Base-by-base conservation (phyloP, 1,284 basidiomycete genomes). In the Psilocybe mexicana region DNA sequence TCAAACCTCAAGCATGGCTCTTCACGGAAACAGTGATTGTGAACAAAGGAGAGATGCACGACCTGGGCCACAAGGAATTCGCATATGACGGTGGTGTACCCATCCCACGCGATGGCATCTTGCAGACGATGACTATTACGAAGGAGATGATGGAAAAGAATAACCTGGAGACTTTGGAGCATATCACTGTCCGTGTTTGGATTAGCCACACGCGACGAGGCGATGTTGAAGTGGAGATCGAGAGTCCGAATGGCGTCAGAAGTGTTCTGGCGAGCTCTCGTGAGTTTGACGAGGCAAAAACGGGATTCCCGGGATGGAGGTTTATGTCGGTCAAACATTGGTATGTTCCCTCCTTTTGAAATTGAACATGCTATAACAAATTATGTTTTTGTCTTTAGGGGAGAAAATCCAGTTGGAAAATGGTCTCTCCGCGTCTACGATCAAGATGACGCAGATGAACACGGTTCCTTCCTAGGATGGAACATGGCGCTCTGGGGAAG, bases 261-360 rank as follows among this genome's bases (percentile, higher is more conserved):
- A 96, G 94, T 70, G 80, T 97, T 7, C 76, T 99, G 43, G 95
- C 92, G 23, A 83, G 85, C 14, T 80, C 80, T 47, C 83, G 96
- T 52, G 72, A 81, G 48, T 82, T 81, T 44, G 96, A 99, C 69
- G 73, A 78, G 42, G 88, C 85, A 3, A 71, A 69, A 5, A 82
- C 79, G 10, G 97, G 97, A 2, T 97, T 85, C 72, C 85, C 86
- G 38, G 96, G 94, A 1, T 99, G 96, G 96, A 90, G 86, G 36
- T 99, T 99, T 71, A 98, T 98, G 95, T 87, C 88, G 28, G 84
- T 99, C 57, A 99, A 99, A 75, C 96, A 99, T 72, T 99, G 96
- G 96, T 94, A 63, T 65, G 87, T 47, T 50, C 50, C n/a, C 48
- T 49, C 8, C 11, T 8, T 2, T 26, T 7, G 14, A 5, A 5